Evolutionary conservation across 1,284 basidiomycete genomes (phyloP), one percentile per base, ranked within the genome.

Genomic region (Sporisorium scitamineum): DNA sequence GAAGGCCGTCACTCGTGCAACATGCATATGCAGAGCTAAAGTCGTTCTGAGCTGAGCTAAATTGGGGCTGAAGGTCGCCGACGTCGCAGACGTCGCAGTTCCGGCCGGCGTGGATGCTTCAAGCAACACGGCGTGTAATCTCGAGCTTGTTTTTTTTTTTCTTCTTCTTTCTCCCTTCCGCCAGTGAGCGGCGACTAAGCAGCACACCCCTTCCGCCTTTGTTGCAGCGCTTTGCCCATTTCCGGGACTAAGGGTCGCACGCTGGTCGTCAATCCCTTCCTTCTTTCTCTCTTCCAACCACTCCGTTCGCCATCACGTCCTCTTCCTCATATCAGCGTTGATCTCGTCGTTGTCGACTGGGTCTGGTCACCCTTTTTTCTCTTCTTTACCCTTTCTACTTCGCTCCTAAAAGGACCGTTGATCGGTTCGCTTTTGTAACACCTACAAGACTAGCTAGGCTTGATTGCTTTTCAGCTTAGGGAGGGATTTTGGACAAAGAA

Each of bases 341-440:
- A 47, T 26, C 24, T 47, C 16, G 22, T 42, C 16, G 27, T 32
- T 54, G 48, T 57, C 57, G 48, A 53, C 58, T 56, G 54, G 48
- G 53, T 42, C 48, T 54, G 61, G 57, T 22, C 54, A 50, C 50
- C 29, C 41, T 29, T 26, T 51, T 39, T 32, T 22, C n/a, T 48
- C 47, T 42, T 32, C 18, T 16, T 34, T 24, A n/a, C 39, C 16
- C 52, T 47, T 61, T 63, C 60, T 34, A 37, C 55, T 61, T 58
- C 60, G 22, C 34, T 34, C 18, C 13, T 5, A 16, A n/a, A n/a
- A n/a, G n/a, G n/a, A 45, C 70, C 61, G 65, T 73, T 73, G 70
- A 68, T 61, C 70, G 65, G 70, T 52, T 24, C 37, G 20, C 18
- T 13, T 6, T 18, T 45, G 45, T 53, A 20, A 20, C 37, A 41